Percentiles rank a stretch among this genome's conserved stretches.
Conservation (phyloP, 208 protist genomes). For the Trypanosoma brucei region DNA sequence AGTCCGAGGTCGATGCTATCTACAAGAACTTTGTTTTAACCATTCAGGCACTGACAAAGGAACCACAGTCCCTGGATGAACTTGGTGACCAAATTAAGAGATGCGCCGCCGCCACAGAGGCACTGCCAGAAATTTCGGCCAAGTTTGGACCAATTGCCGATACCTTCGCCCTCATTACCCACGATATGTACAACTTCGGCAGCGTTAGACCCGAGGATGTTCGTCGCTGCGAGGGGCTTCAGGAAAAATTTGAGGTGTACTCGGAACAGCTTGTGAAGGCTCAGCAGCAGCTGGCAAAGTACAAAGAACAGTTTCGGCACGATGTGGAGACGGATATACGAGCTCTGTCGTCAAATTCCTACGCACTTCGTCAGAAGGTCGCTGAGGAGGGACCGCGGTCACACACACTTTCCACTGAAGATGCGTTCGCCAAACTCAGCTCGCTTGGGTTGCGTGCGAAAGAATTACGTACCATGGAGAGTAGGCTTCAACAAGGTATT, state of each 20-base stretch:
- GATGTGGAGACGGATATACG: slow-evolving; percentile 91
- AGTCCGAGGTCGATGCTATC: slow-evolving; percentile 86
- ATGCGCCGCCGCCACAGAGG: slow-evolving; percentile 73
- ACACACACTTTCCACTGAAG: slow-evolving; percentile 51
- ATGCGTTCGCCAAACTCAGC: slow-evolving; percentile 83
- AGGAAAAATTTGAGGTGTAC: slow-evolving; percentile 87
- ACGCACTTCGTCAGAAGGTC: slow-evolving; percentile 80
- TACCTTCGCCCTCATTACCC: slow-evolving; percentile 92
- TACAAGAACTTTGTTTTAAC: slow-evolving; percentile 86
- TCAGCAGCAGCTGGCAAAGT: slow-evolving; percentile 86
- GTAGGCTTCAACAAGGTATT: slow-evolving; percentile 89
- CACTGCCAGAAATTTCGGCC: slow-evolving; percentile 73
- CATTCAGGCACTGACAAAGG: slow-evolving; percentile 60
- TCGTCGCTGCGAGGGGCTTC: slow-evolving; percentile 81
- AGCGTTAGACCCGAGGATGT: slow-evolving; percentile 77
- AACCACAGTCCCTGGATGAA: slow-evolving; percentile 92
- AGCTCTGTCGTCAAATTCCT: slow-evolving; percentile 77
- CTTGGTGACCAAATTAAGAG: slow-evolving; percentile 89
- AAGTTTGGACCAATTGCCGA: slow-evolving; percentile 92
- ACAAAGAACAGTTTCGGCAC: slow-evolving; percentile 94
- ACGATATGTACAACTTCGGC: slow-evolving; percentile 82
- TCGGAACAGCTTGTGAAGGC: slow-evolving; percentile 70
- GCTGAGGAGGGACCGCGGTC: slow-evolving; percentile 77
- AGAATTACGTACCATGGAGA: slow-evolving; percentile 60
- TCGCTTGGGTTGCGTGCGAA: slow-evolving; percentile 70